Percentiles rank a stretch among this genome's conserved stretches.
Evolutionary conservation across 352 stramenopile genomes (phyloP).

Genomic region (Phytophthora hibernalis): DNA sequence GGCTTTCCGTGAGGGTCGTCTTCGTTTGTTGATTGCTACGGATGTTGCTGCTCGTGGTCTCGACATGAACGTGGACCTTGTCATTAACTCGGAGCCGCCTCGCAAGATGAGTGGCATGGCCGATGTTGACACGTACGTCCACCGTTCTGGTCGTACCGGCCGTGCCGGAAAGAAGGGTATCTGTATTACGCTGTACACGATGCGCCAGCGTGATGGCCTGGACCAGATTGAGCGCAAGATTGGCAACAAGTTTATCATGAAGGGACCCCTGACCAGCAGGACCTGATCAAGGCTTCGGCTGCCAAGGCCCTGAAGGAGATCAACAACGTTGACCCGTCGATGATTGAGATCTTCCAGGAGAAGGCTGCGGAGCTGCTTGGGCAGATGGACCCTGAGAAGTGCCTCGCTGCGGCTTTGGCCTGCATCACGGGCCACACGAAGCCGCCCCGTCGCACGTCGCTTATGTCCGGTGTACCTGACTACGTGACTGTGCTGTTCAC

Average conservation of each 20-base stretch:
- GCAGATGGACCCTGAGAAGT: constrained; percentile 62
- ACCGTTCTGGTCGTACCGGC: constrained; percentile 97
- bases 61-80: constrained; percentile 97
- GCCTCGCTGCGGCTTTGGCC: constrained; percentile 83
- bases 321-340: constrained; percentile 72
- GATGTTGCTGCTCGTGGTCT: constrained; percentile 97
- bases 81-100: constrained; percentile 96
- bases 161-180: constrained; percentile 96
- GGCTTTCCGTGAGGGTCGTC: constrained; percentile 95
- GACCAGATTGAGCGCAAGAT: constrained; percentile 89
- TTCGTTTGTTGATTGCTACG: constrained; percentile 96
- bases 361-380: constrained; percentile 74
- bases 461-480: constrained; percentile 91
- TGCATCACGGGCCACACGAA: constrained; percentile 93
- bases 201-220: constrained; percentile 77
- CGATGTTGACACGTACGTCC: constrained; percentile 98
- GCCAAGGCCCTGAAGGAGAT: constrained; percentile 88
- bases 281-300: constrained; percentile 90
- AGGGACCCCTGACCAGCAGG: constrained; percentile 84
- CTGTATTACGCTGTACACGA: constrained; percentile 97
- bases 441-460: constrained; percentile 75
- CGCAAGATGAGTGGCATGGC: constrained; percentile 82
- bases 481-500: constrained; percentile 91
- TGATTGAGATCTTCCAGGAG: constrained; percentile 82
- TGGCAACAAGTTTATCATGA: constrained; percentile 91